Conservation (phyloP, 129 eudicot species). For the Saposhnikovia divaricata region DNA sequence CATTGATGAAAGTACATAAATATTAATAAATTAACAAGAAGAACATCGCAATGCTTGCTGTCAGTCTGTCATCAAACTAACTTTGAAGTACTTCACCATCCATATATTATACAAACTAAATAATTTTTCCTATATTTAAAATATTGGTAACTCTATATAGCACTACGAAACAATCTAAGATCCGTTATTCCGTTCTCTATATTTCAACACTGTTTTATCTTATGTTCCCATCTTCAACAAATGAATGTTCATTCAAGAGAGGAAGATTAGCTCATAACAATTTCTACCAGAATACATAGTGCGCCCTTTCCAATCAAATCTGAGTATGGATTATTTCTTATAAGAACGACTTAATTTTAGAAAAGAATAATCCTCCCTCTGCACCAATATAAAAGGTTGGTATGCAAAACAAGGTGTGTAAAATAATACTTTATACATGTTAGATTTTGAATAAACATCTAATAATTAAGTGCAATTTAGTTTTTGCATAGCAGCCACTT, state of each 20-base stretch:
- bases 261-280: neutral
- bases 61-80: neutral
- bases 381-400: neutral
- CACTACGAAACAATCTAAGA: neutral
- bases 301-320: neutral
- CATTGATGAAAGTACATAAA: neutral
- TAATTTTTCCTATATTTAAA: neutral
- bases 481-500: neutral
- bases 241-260: neutral
- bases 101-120: neutral
- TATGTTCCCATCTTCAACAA: neutral
- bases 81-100: neutral
- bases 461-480: neutral
- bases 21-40: neutral
- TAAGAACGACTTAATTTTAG: neutral
- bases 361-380: neutral
- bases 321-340: neutral
- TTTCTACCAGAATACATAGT: neutral
- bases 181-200: neutral
- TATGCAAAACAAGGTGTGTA: neutral
- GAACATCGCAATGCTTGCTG: neutral
- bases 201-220: neutral
- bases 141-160: neutral
- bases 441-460: neutral
- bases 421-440: too few species aligned